Evolutionary conservation across 1,284 basidiomycete species (phyloP), one percentile per base, ranked within the genome.

Genomic region (Austroboletus niveus): DNA sequence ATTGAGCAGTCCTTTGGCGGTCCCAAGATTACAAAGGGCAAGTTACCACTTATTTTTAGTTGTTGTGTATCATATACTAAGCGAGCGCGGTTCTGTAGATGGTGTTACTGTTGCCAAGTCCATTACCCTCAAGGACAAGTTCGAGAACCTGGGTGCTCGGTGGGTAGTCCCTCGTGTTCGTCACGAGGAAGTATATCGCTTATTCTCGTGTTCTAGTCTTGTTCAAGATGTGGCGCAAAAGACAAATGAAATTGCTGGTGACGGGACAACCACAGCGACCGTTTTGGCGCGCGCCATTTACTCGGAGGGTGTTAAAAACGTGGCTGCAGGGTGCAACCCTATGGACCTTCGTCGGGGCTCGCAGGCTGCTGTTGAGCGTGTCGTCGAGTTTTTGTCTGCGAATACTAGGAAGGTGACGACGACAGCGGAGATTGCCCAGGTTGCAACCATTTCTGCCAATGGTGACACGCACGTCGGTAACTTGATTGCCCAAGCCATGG

Each of bases 401-500:
- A 89, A 98, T 74, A 88, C 97, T 65, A 90, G 94, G 69, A 91
- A 87, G 45, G 93, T 99, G 74, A 99, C 95, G 61, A 99, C 96
- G 42, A 94, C 89, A 15, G 92, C 93, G 47, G 96, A 99, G 78
- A 98, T 99, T 66, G 94, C 96, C 22, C 92, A 94, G 73, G 95
- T 99, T 57, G 96, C 96, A 17, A 99, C 96, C 63, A 99, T 99
- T 72, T 97, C 94, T 41, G 96, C 95, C 52, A 99, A 99, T 73
- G 96, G 95, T 56, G 95, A 98, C 75, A 80, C 77, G 20, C 94
- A 98, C 71, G 84, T 99, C 61, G 96, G 96, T 50, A 86, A 89
- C 71, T 84, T 99, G 66, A 98, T 98, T 72, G 94, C 96, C n/a
- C 93, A 94, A 68, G 96, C 96, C 3, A 98, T 98, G 96, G 96